These are phyloP conservation scores for Jimgerdemannia lactiflua DNA, from an alignment of 192 early-diverging fungal species.

Conservation along the genomic window DNA sequence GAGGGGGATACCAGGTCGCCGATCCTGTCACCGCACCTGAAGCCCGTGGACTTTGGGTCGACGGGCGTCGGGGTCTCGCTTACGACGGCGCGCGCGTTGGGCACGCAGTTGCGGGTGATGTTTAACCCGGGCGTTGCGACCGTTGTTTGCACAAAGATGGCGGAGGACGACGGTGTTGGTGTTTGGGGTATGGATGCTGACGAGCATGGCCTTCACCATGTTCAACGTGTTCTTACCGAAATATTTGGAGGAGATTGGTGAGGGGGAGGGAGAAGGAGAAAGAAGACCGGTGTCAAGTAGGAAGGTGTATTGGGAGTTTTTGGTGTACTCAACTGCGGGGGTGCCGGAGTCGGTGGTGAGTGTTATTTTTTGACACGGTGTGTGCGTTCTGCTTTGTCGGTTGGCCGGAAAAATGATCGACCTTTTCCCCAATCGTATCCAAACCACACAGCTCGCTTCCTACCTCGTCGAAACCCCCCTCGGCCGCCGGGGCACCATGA, in stretches of 20 bases:
- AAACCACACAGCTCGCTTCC: slow-evolving; percentile 34
- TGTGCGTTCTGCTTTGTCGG: neutral
- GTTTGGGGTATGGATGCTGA: slow-evolving; percentile 76
- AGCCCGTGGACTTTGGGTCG: neutral
- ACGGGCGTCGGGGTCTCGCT: slow-evolving; percentile 5
- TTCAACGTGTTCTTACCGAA: slow-evolving; percentile 87
- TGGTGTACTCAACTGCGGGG: slow-evolving; percentile 73
- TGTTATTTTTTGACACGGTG: slow-evolving; percentile 7
- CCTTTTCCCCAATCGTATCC: neutral
- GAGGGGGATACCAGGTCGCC: slow-evolving; percentile 12
- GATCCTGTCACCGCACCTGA: neutral
- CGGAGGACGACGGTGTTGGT: slow-evolving; percentile 65
- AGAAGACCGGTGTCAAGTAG: slow-evolving; percentile 24
- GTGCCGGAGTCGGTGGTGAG: slow-evolving; percentile 79
- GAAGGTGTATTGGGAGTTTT: slow-evolving; percentile 68
- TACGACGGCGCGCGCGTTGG: slow-evolving; percentile 8
- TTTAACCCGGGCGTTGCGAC: slow-evolving; percentile 32
- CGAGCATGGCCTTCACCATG: slow-evolving; percentile 80
- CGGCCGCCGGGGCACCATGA: slow-evolving; percentile 81
- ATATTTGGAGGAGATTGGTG: slow-evolving; percentile 61
- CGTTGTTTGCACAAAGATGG: slow-evolving; percentile 52
- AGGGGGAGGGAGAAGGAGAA: slow-evolving; percentile 14
- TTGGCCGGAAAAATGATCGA: slow-evolving; percentile 2
- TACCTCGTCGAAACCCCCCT: slow-evolving; percentile 69
- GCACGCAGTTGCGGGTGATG: neutral